Evolutionary conservation across 2,329 filamentous ascomycete genomes (phyloP).

Genomic region (Penicillium sp.): DNA sequence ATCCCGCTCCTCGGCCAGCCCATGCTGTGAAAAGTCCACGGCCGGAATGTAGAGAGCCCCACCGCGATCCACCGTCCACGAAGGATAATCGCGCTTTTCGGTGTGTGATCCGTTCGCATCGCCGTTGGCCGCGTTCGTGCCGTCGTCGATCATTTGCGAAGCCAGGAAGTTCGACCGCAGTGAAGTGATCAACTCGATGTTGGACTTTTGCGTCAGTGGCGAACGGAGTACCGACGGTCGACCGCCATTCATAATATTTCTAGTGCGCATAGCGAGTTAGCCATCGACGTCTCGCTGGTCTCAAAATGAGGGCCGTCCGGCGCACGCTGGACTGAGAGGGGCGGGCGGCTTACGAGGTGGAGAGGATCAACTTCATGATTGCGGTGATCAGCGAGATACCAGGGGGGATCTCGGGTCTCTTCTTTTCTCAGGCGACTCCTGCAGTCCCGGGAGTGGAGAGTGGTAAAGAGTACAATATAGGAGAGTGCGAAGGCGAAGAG

Average conservation of each 20-base stretch:
- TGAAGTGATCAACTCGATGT: slow-evolving; percentile 88
- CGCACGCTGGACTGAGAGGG: neutral
- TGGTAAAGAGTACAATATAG: no score
- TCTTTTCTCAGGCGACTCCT: neutral
- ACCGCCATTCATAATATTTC: slow-evolving; percentile 82
- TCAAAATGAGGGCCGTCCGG: neutral
- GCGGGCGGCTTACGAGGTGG: slow-evolving; percentile 70
- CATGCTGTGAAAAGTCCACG: slow-evolving; percentile 70
- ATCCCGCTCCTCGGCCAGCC: slow-evolving; percentile 75
- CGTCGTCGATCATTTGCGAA: slow-evolving; percentile 63
- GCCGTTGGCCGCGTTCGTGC: slow-evolving; percentile 16
- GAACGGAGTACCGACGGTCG: slow-evolving; percentile 83
- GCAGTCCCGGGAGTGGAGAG: no score
- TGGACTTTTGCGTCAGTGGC: slow-evolving; percentile 77
- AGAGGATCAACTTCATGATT: slow-evolving; percentile 83
- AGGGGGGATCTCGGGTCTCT: neutral
- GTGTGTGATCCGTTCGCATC: slow-evolving; percentile 15
- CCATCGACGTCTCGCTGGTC: neutral
- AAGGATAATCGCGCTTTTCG: slow-evolving; percentile 38
- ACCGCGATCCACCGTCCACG: slow-evolving; percentile 71
- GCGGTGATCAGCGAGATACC: slow-evolving; percentile 42
- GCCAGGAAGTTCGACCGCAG: slow-evolving; percentile 80
- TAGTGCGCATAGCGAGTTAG: slow-evolving; percentile 33
- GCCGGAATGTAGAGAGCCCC: slow-evolving; percentile 74
- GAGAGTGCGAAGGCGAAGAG: neutral